Evolutionary conservation across 257 asterid genomes (phyloP).

Genomic region (Solanum boliviense): DNA sequence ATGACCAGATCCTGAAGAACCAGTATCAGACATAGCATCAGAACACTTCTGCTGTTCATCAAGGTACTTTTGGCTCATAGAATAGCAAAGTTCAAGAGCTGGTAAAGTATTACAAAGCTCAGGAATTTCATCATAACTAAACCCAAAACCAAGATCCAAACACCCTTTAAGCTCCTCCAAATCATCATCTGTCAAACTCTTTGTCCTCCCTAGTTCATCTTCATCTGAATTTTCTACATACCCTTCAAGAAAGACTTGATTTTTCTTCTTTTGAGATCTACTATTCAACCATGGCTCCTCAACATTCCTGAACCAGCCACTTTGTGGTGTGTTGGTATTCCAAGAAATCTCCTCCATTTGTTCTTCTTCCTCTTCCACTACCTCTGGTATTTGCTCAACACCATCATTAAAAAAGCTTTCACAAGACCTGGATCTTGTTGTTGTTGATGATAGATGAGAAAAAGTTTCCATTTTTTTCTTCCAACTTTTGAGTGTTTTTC

Average conservation of each 20-base stretch:
- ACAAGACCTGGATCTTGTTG: conserved; percentile 9
- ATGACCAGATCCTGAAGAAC: conserved; percentile 17
- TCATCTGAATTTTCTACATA: conserved; percentile 22
- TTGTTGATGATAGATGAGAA: background rate
- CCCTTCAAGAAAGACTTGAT: conserved; percentile 26
- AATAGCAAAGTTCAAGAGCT: conserved; percentile 40
- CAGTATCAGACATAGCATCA: conserved; percentile 17
- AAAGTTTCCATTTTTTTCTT: background rate
- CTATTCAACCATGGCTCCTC: background rate
- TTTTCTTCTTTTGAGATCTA: conserved; percentile 9
- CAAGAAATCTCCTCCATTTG: background rate
- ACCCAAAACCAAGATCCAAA: conserved; percentile 39
- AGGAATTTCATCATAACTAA: conserved; percentile 36
- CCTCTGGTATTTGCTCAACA: background rate
- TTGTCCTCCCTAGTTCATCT: conserved; percentile 33
- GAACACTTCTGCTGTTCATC: conserved; percentile 25
- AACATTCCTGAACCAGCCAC: conserved; percentile 8
- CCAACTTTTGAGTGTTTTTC: background rate
- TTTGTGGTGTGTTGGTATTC: background rate
- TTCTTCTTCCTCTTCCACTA: background rate
- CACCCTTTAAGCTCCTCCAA: conserved; percentile 35
- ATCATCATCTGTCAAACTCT: conserved; percentile 33
- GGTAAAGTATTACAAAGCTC: conserved; percentile 37
- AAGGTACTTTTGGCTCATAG: conserved; percentile 31
- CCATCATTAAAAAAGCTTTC: conserved; percentile 1